Evolutionary conservation across 2,329 filamentous ascomycete species (phyloP), one percentile per base, ranked within the genome.

Genomic region (Hypoxylon sp.): DNA sequence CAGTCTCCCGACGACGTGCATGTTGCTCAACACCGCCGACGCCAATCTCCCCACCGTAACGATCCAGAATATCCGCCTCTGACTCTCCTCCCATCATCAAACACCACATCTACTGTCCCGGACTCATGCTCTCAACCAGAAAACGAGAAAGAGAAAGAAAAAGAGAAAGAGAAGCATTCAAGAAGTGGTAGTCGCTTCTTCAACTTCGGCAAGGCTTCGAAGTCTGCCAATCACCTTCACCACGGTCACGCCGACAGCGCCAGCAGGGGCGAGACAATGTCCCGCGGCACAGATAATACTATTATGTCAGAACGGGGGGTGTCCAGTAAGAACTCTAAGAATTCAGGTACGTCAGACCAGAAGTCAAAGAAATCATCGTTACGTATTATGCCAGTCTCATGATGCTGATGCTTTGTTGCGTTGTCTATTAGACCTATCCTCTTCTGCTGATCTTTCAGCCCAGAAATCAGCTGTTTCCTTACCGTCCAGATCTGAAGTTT

Each of bases 401-500:
- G 29, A 69, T 73, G 59, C 76, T 77, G 68, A 77, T 60, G 57
- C 67, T 71, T 69, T 71, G 65, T 73, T 62, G 48, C 53, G 68
- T 60, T 13, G 44, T 31, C 37, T 71, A 71, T 69, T 68, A 77
- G 73, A 77, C 70, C 68, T 69, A 71, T 76, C 78, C 31, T 75
- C 78, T 37, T 75, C 74, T 52, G 75, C 73, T 65, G 78, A 80
- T 53, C 77, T 77, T 59, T 72, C 78, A 58, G 74, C 79, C 60
- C 79, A 82, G 69, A 83, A 81, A 74, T 78, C 80, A 39, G 75
- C 76, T 54, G 76, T 81, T 51, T 78, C 81, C 68, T 75, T 82
- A 60, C 81, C 83, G 42, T 83, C 85, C 51, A 83, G 79, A 73
- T 87, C 87, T 68, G 84, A 88, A 65, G 75, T 86, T 46, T 87